These are phyloP conservation scores for Microcyclospora tardicrescens DNA, from an alignment of 2,329 filamentous ascomycete genomes.

Conservation along the genomic window DNA sequence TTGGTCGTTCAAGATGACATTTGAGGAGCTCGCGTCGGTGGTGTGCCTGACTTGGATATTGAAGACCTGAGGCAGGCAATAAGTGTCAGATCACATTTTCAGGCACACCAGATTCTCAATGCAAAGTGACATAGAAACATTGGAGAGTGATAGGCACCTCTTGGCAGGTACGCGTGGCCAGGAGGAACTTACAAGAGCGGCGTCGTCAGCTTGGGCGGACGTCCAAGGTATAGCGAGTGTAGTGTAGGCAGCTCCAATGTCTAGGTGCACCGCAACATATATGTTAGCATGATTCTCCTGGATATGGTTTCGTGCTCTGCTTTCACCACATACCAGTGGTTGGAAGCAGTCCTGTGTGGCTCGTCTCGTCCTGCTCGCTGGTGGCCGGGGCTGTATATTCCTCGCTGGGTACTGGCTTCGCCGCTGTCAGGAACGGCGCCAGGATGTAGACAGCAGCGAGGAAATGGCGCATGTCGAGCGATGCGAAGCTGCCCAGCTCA, in stretches of 20 bases:
- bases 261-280: constrained; percentile 1
- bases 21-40: constrained; percentile 24
- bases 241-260: constrained; percentile 20
- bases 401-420: no score
- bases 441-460: constrained; percentile 11
- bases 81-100: constrained; percentile 6
- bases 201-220: constrained; percentile 27
- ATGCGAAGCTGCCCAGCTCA: no score
- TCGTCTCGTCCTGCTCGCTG: no score
- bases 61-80: constrained; percentile 24
- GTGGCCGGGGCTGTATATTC: no score
- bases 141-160: constrained; percentile 3
- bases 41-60: constrained; percentile 28
- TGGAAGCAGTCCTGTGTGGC: no score
- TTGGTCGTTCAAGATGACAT: constrained; percentile 30
- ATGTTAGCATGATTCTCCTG: no score
- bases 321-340: no score
- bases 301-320: no score
- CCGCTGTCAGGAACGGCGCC: not conserved
- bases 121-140: constrained; percentile 7
- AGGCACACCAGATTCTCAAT: not conserved
- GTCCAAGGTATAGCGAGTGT: constrained; percentile 27
- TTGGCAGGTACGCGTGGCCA: constrained; percentile 17
- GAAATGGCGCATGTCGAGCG: constrained; percentile 4
- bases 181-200: constrained; percentile 14